These are phyloP conservation scores for Tricholomella constricta DNA, from an alignment of 768 basidiomycete species.

Conservation along the genomic window DNA sequence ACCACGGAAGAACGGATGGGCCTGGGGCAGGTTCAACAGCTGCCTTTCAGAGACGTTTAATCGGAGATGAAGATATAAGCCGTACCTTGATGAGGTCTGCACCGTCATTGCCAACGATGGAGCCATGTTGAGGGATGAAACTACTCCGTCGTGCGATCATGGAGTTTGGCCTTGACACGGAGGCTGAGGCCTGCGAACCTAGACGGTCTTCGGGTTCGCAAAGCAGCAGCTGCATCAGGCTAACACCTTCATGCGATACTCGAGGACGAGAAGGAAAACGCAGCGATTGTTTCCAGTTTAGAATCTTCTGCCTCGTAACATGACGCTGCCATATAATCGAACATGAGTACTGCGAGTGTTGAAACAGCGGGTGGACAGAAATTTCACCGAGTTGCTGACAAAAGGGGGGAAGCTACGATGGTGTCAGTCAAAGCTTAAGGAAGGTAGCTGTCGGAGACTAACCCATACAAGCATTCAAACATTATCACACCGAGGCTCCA, in stretches of 20 bases:
- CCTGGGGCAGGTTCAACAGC: slow-evolving; percentile 39
- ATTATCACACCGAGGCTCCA: slow-evolving; percentile 98
- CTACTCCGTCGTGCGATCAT: slow-evolving; percentile 76
- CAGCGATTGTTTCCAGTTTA: slow-evolving; percentile 91
- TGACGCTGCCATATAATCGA: slow-evolving; percentile 61
- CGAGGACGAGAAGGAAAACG: slow-evolving; percentile 83
- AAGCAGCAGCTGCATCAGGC: slow-evolving; percentile 84
- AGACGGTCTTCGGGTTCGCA: slow-evolving; percentile 97
- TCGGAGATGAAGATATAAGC: slow-evolving; percentile 6
- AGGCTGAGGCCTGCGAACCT: slow-evolving; percentile 70
- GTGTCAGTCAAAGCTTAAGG: slow-evolving; percentile 11
- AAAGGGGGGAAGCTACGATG: slow-evolving; percentile 85
- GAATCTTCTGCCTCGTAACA: slow-evolving; percentile 94
- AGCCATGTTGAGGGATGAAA: slow-evolving; percentile 54
- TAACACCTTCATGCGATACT: slow-evolving; percentile 84
- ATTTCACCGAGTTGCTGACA: slow-evolving; percentile 82
- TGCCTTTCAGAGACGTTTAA: slow-evolving; percentile 6
- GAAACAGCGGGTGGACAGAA: slow-evolving; percentile 3
- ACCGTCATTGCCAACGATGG: slow-evolving; percentile 69
- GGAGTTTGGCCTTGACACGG: slow-evolving; percentile 75
- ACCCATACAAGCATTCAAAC: slow-evolving; percentile 95
- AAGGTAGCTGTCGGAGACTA: slow-evolving; percentile 29
- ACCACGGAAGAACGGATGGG: slow-evolving; percentile 88
- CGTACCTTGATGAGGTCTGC: slow-evolving; percentile 85
- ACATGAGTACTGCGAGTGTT: slow-evolving; percentile 18